Evolutionary conservation across 257 asterid species (phyloP), one percentile per base, ranked within the genome.

Genomic region (Primulina eburnea): DNA sequence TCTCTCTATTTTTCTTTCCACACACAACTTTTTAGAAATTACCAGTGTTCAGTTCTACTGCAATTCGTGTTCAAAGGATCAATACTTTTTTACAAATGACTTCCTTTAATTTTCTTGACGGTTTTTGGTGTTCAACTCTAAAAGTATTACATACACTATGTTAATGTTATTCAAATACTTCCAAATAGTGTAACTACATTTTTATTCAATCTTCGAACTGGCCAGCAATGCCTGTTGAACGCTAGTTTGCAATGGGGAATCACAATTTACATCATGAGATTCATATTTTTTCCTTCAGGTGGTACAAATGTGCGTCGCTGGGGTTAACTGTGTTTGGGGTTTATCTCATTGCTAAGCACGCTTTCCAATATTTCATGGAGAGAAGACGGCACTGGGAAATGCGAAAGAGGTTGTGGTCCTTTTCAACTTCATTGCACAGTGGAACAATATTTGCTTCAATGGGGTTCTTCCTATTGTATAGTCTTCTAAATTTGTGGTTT

Each of bases 241-340:
- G 3, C 53, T 43, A 43, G 53, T 43, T 43, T 43, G 53, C 53
- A 43, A 43, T 43, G 53, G 53, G 16, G 53, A n/a, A 43, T 11
- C 61, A 28, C 56, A 20, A 4, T 28, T 68, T 37, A 50, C 37
- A 24, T 38, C 32, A 33, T 32, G 2, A 29, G 59, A 58, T 60
- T 66, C 43, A 34, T 56, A 35, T 62, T 18, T 69, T 68, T 37
- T 30, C 71, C 72, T 79, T 81, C 89, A 94, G 99, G 86, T 81
- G 88, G 95, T 94, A 88, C 84, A 94, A 87, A 85, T 89, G 78
- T 73, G 97, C 97, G 68, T 91, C 99, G 1, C 53, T 84, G 79
- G 97, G 99, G 35, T 82, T 94, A 68, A 79, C 93, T 4, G 80
- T 74, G 18, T 86, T 94, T 75, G 97, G 99, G 30, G 73, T 86